Percentiles rank a stretch among this genome's conserved stretches.
These are phyloP conservation scores for Nothophytophthora sp. DNA, from an alignment of 352 stramenopile genomes.

Conservation along the genomic window DNA sequence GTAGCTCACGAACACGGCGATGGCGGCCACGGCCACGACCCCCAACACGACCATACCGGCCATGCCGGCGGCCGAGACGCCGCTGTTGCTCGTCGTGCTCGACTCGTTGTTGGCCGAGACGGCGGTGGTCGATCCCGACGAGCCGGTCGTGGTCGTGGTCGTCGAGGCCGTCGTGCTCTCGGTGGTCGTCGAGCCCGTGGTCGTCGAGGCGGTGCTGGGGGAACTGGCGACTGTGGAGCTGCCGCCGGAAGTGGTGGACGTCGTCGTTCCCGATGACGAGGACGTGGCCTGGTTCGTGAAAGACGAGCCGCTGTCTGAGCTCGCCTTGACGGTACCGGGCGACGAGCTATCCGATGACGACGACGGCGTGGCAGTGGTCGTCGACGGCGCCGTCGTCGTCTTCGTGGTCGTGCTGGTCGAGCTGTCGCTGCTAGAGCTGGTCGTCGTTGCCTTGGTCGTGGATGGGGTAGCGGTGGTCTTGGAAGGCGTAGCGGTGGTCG, in stretches of 20 bases:
- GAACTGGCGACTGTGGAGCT: conserved; percentile 1
- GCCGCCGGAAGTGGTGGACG: conserved; percentile 5
- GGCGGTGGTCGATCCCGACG: conserved; percentile 9
- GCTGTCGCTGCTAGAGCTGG: neutral
- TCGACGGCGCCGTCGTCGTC: conserved; percentile 4
- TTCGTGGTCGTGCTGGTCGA: neutral
- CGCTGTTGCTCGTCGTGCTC: conserved; percentile 10
- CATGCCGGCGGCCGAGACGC: conserved; percentile 57
- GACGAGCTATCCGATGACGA: conserved; percentile 10
- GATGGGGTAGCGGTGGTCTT: neutral
- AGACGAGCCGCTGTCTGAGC: conserved; percentile 28
- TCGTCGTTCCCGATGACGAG: conserved; percentile 16
- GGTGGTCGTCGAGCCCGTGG: conserved; percentile 2
- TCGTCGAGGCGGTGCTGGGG: neutral
- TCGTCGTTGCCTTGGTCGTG: conserved; percentile 1
- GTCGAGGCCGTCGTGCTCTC: conserved; percentile 14
- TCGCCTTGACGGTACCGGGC: conserved; percentile 38
- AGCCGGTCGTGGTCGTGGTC: too few relatives aligned
- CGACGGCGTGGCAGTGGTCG: conserved; percentile 1
- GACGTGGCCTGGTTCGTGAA: conserved; percentile 31
- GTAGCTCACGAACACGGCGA: conserved; percentile 70
- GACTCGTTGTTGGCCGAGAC: conserved; percentile 53
- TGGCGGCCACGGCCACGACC: conserved; percentile 46
- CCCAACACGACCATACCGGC: conserved; percentile 61
- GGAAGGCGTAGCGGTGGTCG: neutral